Evolutionary conservation across 352 stramenopile genomes (phyloP), one percentile per base, ranked within the genome.

Genomic region (Stephanocyclus meneghinianus): DNA sequence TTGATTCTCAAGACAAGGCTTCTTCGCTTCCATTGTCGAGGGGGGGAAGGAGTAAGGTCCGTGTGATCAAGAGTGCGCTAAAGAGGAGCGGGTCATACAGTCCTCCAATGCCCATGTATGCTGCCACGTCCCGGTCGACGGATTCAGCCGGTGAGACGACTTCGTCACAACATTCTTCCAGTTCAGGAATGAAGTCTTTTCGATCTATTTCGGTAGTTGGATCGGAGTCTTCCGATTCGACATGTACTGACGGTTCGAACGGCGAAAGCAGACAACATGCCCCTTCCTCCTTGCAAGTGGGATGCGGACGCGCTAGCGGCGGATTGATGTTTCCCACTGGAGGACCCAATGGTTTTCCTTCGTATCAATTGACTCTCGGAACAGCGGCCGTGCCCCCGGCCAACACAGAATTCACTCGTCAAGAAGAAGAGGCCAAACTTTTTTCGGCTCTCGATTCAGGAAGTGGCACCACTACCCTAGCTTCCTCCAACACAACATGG

Each of bases 21-120:
- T 51, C 60, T 29, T 13, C 30, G 16, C 29, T 2, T 50, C 32
- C 6, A 42, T 11, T 13, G 21, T 44, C 8, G 3, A 71, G 60
- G 16, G 61, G 57, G 29, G 26, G 63, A 68, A 60, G 62, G 56
- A 73, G 69, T 70, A 47, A 78, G 45, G 55, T 76, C 44, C 68
- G 44, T 72, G 44, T 78, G 21, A 83, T 83, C 40, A 78, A 78
- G 48, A 83, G 76, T 76, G 76, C 76, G 15, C 63, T 83, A 3
- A 74, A 70, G 21, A 75, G 76, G 44, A 78, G 61, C 29, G 76
- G 76, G 35, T 70, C 45, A 47, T 78, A 83, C 45, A 78, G 69
- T 66, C 76, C 76, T 16, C 76, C 76, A 15, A 42, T 69, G 29
- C 53, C 18, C 40, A 51, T 71, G 50, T 74, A 66, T 68, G 61